These are phyloP conservation scores for Entomortierella parvispora DNA, from an alignment of 192 early-diverging fungal genomes.

Conservation along the genomic window DNA sequence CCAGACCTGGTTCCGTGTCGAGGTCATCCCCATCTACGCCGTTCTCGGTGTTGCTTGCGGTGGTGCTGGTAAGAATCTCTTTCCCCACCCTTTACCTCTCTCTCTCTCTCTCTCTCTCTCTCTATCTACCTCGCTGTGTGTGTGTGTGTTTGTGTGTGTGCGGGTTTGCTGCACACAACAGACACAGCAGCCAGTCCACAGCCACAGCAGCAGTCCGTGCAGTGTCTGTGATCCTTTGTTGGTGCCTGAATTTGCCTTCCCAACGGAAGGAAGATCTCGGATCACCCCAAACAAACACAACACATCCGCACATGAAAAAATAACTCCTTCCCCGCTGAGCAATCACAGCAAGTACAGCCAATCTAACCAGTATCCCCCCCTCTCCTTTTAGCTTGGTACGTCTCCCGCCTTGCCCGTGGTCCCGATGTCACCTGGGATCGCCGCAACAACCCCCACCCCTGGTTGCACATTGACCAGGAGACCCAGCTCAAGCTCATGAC, in stretches of 20 bases:
- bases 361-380: not conserved
- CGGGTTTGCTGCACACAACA: too few species aligned
- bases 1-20: slow-evolving; percentile 65
- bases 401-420: slow-evolving; percentile 65
- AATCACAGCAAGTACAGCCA: not conserved
- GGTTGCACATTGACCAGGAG: slow-evolving; percentile 68
- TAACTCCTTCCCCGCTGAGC: not conserved
- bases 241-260: slow-evolving; percentile 6
- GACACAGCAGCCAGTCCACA: too few species aligned
- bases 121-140: too few species aligned
- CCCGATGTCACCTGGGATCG: slow-evolving; percentile 71
- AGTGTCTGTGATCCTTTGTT: too few species aligned
- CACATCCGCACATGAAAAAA: not conserved
- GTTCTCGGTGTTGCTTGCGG: slow-evolving; percentile 59
- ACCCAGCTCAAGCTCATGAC: slow-evolving; percentile 68
- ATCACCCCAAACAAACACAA: not conserved
- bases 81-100: not conserved
- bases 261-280: not conserved
- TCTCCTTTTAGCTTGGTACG: slow-evolving; percentile 52
- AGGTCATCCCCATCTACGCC: slow-evolving; percentile 69
- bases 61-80: slow-evolving; percentile 33
- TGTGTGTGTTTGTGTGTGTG: too few species aligned
- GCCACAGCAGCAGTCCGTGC: not conserved
- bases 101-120: not conserved
- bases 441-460: slow-evolving; percentile 61